Conservation (phyloP, 176 grass and related monocot genomes). For the Lolium multiflorum region DNA sequence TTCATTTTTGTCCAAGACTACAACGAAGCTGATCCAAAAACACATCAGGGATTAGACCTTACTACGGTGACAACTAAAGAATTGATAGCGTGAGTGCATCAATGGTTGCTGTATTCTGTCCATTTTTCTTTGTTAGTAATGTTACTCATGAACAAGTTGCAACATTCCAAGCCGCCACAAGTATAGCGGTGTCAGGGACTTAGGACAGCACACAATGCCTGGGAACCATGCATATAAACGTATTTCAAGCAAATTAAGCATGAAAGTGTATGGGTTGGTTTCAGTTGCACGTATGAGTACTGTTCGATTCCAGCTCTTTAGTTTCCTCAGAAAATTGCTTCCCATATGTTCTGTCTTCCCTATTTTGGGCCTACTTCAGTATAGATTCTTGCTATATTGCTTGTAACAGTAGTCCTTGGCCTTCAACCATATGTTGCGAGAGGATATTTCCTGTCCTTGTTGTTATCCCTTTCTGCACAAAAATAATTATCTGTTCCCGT, state of each 20-base stretch:
- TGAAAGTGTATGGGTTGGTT: constrained; percentile 1
- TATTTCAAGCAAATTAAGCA: constrained; percentile 11
- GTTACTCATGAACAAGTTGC: constrained; percentile 22
- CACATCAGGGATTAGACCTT: constrained; percentile 91
- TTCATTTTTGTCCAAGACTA: constrained; percentile 96
- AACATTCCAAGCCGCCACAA: neutral
- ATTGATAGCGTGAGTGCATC: constrained; percentile 73
- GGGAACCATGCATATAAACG: constrained; percentile 32
- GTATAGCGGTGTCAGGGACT: neutral
- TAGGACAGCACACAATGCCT: neutral
- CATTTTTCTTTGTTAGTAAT: neutral
- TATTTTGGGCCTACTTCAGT: constrained; percentile 16
- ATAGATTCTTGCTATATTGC: neutral
- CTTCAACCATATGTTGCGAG: constrained; percentile 3
- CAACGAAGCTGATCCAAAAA: constrained; percentile 81
- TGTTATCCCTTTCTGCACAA: constrained; percentile 20
- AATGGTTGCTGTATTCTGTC: constrained; percentile 24
- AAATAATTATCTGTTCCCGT: constrained; percentile 35
- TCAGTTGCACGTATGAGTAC: constrained; percentile 21
- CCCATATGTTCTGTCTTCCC: neutral
- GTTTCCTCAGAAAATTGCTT: constrained; percentile 15
- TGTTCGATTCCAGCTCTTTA: neutral
- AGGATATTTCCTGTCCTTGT: constrained; percentile 26
- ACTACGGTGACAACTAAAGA: constrained; percentile 75
- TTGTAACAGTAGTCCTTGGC: neutral